Percentiles rank a stretch among this genome's conserved stretches.
Evolutionary conservation across 202 grass and related monocot genomes (phyloP).

Genomic region (Setaria viridis): DNA sequence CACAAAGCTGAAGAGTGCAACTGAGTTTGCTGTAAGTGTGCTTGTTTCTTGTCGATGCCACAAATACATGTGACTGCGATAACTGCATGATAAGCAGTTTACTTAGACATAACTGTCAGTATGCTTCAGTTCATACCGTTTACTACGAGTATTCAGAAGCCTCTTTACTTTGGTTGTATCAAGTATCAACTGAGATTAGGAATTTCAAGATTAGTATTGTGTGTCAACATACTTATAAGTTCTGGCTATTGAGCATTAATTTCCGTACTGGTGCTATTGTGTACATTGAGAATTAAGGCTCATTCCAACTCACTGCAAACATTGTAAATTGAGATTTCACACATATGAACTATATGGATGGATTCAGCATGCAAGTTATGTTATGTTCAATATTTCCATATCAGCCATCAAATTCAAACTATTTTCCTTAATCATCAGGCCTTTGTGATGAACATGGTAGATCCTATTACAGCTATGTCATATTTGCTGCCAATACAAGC

Average conservation of each 20-base stretch:
- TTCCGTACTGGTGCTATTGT: constrained; percentile 33
- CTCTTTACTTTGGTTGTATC: constrained; percentile 1
- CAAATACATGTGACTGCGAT: neutral
- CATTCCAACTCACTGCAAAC: no score
- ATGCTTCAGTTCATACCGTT: constrained; percentile 14
- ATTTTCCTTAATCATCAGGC: neutral
- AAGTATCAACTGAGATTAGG: constrained; percentile 5
- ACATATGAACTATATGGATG: neutral
- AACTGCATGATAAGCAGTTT: neutral
- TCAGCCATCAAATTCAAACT: neutral
- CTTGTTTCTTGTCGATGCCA: constrained; percentile 13
- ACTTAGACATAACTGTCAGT: neutral
- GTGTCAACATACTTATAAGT: constrained; percentile 1
- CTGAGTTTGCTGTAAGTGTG: constrained; percentile 78
- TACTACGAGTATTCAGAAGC: constrained; percentile 16
- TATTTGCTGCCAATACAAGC: neutral
- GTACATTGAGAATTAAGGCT: neutral
- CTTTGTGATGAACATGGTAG: constrained; percentile 21
- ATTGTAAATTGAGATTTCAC: no score
- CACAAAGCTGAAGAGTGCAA: constrained; percentile 60
- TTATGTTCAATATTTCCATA: constrained; percentile 20
- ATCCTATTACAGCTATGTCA: constrained; percentile 20
- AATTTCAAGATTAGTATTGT: constrained; percentile 21
- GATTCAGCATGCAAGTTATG: neutral
- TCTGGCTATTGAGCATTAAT: constrained; percentile 11